Evolutionary conservation across 768 basidiomycete species (phyloP).

Genomic region (Wakefieldia striispora): DNA sequence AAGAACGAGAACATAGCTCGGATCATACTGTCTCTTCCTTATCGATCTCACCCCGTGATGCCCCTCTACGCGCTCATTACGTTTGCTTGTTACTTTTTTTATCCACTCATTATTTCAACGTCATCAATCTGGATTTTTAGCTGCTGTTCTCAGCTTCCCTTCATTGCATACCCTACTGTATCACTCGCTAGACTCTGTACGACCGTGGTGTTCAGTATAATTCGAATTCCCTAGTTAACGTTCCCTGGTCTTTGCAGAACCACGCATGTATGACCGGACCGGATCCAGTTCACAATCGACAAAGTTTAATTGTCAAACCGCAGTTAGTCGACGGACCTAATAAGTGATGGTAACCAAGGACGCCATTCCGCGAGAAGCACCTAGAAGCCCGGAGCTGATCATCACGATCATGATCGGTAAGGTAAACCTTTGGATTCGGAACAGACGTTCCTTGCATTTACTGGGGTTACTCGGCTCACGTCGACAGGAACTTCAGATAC

Average conservation of each 20-base stretch:
- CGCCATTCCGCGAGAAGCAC: background rate
- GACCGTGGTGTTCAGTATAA: constrained; percentile 5
- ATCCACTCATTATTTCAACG: constrained; percentile 16
- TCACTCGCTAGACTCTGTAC: background rate
- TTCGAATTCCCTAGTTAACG: background rate
- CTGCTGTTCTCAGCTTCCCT: background rate
- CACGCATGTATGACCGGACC: background rate
- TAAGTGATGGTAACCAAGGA: constrained; percentile 22
- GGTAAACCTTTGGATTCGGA: too few relatives aligned
- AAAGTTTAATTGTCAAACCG: constrained; percentile 16
- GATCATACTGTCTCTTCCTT: background rate
- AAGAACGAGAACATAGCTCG: constrained; percentile 9
- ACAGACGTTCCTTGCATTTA: too few relatives aligned
- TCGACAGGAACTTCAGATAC: too few relatives aligned
- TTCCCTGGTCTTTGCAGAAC: background rate
- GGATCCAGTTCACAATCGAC: background rate
- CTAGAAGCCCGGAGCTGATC: background rate
- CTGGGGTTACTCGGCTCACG: too few relatives aligned
- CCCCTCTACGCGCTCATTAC: constrained; percentile 4
- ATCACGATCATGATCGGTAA: background rate
- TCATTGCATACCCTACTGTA: constrained; percentile 17
- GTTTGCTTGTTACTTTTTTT: constrained; percentile 11
- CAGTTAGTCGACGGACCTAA: too few relatives aligned
- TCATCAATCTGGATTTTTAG: constrained; percentile 4
- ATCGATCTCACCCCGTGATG: constrained; percentile 5